A percentile compares a stretch with the other conserved stretches of the same genome.
Conservation (phyloP, 75 land plant species). For the Selaginella tamariscina region DNA sequence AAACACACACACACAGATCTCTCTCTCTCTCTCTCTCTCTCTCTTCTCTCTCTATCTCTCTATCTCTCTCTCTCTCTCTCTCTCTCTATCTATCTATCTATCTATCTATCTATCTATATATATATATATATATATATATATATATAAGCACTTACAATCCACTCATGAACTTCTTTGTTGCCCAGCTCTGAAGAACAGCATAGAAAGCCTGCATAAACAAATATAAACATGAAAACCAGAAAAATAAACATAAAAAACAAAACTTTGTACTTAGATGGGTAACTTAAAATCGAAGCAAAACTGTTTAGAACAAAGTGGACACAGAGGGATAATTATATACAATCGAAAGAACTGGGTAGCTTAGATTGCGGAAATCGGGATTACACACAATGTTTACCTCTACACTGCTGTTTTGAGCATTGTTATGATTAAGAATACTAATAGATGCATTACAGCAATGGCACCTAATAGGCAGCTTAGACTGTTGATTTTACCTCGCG, state of each 20-base stretch:
- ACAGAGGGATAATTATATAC: slow-evolving; percentile 2
- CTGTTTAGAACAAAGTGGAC: neutral
- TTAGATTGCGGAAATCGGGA: slow-evolving; percentile 3
- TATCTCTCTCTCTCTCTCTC: too few relatives aligned
- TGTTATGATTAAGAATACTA: neutral
- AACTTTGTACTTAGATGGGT: slow-evolving; percentile 2
- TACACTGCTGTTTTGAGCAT: neutral
- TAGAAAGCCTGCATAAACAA: slow-evolving; percentile 44
- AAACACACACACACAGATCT: too few relatives aligned
- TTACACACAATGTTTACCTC: slow-evolving; percentile 1
- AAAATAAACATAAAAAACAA: neutral
- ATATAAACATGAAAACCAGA: slow-evolving; percentile 7
- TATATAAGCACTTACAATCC: slow-evolving; percentile 43
- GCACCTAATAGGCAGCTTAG: neutral
- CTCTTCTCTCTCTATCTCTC: too few relatives aligned
- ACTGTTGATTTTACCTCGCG: slow-evolving; percentile 36
- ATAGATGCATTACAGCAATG: slow-evolving; percentile 9
- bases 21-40: too few relatives aligned
- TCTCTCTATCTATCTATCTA: too few relatives aligned
- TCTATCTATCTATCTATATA: too few relatives aligned
- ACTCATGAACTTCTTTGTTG: slow-evolving; percentile 89
- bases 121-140: neutral
- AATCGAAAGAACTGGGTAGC: neutral
- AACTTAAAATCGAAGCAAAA: neutral
- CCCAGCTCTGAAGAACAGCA: slow-evolving; percentile 80